Evolutionary conservation across 2,329 filamentous ascomycete genomes (phyloP).

Genomic region (Cercospora brassicicola): DNA sequence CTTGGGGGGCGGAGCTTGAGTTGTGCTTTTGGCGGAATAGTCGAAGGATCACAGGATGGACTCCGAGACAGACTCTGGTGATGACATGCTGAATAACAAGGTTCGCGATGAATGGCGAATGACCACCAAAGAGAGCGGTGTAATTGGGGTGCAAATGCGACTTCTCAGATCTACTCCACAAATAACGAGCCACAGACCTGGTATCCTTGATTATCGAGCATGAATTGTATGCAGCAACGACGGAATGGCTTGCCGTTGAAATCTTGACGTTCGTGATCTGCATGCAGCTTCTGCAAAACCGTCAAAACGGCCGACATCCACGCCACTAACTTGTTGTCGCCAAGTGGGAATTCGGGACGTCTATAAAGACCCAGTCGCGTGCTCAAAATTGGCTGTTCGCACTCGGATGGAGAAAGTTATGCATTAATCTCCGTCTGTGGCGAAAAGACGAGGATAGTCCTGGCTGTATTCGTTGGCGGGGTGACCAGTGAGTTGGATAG

Average conservation of each 20-base stretch:
- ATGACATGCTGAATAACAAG: conserved; percentile 15
- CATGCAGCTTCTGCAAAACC: background rate
- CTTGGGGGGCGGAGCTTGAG: background rate
- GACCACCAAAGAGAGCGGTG: background rate
- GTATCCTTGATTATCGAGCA: background rate
- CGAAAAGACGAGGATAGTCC: background rate
- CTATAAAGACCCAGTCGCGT: background rate
- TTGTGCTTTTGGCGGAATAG: conserved; percentile 3
- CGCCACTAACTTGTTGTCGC: background rate
- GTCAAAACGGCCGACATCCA: background rate
- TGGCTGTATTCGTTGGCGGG: background rate
- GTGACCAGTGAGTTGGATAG: background rate
- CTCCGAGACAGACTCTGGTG: background rate
- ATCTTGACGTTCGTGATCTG: background rate
- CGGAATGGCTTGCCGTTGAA: background rate
- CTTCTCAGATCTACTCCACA: background rate
- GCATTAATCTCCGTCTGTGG: background rate
- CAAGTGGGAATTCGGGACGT: background rate
- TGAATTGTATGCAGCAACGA: background rate
- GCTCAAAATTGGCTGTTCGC: background rate
- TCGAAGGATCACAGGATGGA: background rate
- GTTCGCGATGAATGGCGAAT: background rate
- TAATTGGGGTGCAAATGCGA: background rate
- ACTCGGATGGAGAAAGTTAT: background rate
- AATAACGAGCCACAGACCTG: background rate